Evolutionary conservation across 176 grass and related monocot genomes (phyloP).

Genomic region (barley (Hordeum vulgare)): MorexV3_pseudomolecules_assembly NC_058522.1:150839561-150840060

Average conservation of each 20-base stretch:
- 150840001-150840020: conserved; percentile 38
- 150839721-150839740: conserved; percentile 10
- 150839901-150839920: conserved; percentile 29
- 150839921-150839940: background rate
- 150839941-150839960: conserved; percentile 12
- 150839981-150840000: background rate
- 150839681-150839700: no score
- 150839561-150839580: background rate
- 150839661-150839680: background rate
- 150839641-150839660: no score
- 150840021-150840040: conserved; percentile 25
- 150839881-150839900: conserved; percentile 55
- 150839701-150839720: background rate
- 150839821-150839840: conserved; percentile 11
- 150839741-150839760: background rate
- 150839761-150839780: background rate
- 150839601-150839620: background rate
- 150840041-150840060: background rate
- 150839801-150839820: conserved; percentile 20
- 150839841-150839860: conserved; percentile 51
- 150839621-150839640: background rate
- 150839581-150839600: background rate
- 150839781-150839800: background rate
- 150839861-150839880: conserved; percentile 53
- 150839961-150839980: background rate